These are phyloP conservation scores for Blepharisma stoltei DNA, from an alignment of 73 alveolate species.

Conservation along the genomic window DNA sequence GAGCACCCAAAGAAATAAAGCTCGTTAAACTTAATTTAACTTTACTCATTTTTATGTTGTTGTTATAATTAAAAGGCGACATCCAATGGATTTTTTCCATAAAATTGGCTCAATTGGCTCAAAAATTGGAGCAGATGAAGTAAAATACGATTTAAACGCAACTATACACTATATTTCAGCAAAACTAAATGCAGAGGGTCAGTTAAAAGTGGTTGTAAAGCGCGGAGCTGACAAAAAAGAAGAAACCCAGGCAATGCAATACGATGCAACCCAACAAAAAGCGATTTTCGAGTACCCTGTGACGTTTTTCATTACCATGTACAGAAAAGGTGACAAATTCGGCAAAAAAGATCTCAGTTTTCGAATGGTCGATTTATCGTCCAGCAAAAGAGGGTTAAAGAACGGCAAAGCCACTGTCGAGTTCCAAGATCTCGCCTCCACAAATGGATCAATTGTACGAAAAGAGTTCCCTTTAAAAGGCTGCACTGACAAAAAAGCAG, in stretches of 20 bases:
- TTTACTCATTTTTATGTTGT: too few species aligned
- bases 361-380: not conserved
- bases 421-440: not conserved
- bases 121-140: constrained; percentile 8
- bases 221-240: constrained; percentile 13
- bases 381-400: not conserved
- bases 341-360: constrained; percentile 1
- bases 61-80: too few species aligned
- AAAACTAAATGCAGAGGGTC: too few species aligned
- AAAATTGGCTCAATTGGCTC: too few species aligned
- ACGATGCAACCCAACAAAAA: not conserved
- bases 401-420: not conserved
- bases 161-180: not conserved
- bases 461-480: constrained; percentile 1
- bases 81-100: too few species aligned
- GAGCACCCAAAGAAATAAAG: too few species aligned
- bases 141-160: constrained; percentile 15
- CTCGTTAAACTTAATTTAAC: too few species aligned
- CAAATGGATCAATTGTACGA: not conserved
- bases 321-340: constrained; percentile 3
- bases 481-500: not conserved
- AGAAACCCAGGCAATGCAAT: constrained; percentile 14
- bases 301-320: not conserved
- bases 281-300: not conserved
- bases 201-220: not conserved